These are phyloP conservation scores for Aspergillus sojae DNA, from an alignment of 2,329 filamentous ascomycete genomes.

Conservation along the genomic window DNA sequence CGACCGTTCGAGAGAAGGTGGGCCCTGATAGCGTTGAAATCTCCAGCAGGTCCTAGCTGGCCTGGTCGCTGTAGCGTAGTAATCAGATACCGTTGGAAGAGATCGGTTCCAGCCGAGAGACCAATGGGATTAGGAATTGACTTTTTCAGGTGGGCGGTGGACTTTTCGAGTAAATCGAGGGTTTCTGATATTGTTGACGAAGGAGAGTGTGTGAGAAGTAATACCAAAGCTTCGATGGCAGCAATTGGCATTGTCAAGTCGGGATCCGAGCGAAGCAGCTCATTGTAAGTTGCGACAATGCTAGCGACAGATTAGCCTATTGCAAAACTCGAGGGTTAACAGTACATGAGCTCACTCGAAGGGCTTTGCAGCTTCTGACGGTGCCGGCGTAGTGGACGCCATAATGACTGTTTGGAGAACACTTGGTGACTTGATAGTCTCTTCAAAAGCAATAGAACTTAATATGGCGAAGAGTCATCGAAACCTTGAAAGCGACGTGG, in stretches of 20 bases:
- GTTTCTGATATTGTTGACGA: constrained; percentile 92
- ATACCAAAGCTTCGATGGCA: constrained; percentile 87
- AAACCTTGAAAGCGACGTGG: constrained; percentile 20
- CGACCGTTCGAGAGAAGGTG: constrained; percentile 85
- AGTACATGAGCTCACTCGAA: constrained; percentile 40
- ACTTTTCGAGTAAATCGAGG: constrained; percentile 76
- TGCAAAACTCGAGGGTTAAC: neutral
- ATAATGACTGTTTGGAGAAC: constrained; percentile 25
- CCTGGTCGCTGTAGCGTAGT: constrained; percentile 64
- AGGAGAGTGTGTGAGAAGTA: constrained; percentile 76
- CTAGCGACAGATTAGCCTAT: constrained; percentile 30
- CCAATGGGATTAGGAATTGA: constrained; percentile 87
- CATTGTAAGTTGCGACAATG: constrained; percentile 68
- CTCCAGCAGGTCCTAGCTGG: constrained; percentile 55
- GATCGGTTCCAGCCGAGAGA: constrained; percentile 87
- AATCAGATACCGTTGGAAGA: constrained; percentile 93
- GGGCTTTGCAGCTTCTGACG: constrained; percentile 31
- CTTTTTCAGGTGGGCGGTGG: constrained; percentile 75
- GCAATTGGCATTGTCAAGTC: constrained; percentile 95
- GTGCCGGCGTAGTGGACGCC: constrained; percentile 29
- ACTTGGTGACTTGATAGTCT: constrained; percentile 6
- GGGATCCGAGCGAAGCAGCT: constrained; percentile 67
- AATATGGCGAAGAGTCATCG: constrained; percentile 27
- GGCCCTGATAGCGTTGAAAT: constrained; percentile 80
- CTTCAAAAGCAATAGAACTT: constrained; percentile 6